A percentile compares a stretch with the other conserved stretches of the same genome.
Conservation (phyloP, 1,284 basidiomycete species). For the Salmacisia buchloeana region DNA sequence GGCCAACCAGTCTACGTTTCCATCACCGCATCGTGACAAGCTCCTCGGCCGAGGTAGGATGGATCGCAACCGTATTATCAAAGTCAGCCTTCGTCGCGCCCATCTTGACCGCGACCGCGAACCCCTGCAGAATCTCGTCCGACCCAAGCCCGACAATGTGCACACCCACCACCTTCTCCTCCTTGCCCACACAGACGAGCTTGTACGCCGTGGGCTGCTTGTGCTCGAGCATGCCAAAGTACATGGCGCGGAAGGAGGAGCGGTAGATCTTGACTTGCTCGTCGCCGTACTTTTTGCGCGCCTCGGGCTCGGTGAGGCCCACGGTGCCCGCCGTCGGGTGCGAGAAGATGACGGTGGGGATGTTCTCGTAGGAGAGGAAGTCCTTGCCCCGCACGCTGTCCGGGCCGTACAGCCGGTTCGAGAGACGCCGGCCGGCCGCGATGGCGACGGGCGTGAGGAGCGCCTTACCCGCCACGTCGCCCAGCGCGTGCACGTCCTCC, state of each 20-base stretch:
- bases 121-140: slow-evolving; percentile 90
- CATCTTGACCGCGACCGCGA: slow-evolving; percentile 93
- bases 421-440: slow-evolving; percentile 80
- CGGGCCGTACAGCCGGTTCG: slow-evolving; percentile 71
- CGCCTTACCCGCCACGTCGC: slow-evolving; percentile 86
- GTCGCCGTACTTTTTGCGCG: slow-evolving; percentile 76
- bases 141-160: slow-evolving; percentile 78
- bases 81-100: slow-evolving; percentile 54
- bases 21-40: slow-evolving; percentile 6
- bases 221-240: slow-evolving; percentile 47
- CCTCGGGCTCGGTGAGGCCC: slow-evolving; percentile 71
- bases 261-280: slow-evolving; percentile 82
- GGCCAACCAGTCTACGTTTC: too few species aligned
- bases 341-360: slow-evolving; percentile 58
- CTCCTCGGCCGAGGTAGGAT: slow-evolving; percentile 47
- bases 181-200: slow-evolving; percentile 74
- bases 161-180: slow-evolving; percentile 88
- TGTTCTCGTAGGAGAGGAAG: slow-evolving; percentile 81
- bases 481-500: slow-evolving; percentile 71
- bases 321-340: slow-evolving; percentile 39
- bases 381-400: slow-evolving; percentile 61
- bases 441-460: slow-evolving; percentile 97
- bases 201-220: slow-evolving; percentile 77
- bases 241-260: slow-evolving; percentile 53
- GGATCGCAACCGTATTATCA: slow-evolving; percentile 48